Percentiles rank a stretch among this genome's conserved stretches.
These are phyloP conservation scores for Colletotrichum acutatum DNA, from an alignment of 2,329 filamentous ascomycete species.

Conservation along the genomic window DNA sequence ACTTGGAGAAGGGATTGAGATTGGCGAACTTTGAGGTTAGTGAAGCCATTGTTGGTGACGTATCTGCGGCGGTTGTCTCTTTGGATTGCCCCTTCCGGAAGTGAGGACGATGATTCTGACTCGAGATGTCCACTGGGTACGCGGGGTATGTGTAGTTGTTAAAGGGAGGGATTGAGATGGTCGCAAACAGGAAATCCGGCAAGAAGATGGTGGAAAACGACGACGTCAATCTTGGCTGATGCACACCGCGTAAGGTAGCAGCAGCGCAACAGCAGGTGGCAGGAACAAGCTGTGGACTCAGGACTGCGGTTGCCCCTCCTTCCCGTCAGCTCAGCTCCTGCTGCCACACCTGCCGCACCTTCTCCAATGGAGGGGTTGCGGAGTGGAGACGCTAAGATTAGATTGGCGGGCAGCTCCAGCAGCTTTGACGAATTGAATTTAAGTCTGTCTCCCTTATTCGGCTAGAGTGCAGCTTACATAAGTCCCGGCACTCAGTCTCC, in stretches of 20 bases:
- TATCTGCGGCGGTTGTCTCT: background rate
- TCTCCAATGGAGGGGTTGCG: constrained; percentile 12
- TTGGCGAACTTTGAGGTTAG: constrained; percentile 42
- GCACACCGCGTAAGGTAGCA: constrained; percentile 29
- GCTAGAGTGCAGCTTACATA: background rate
- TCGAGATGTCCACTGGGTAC: background rate
- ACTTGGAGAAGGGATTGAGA: constrained; percentile 52
- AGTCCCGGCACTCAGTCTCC: background rate
- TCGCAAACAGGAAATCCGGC: background rate
- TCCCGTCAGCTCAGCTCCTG: background rate
- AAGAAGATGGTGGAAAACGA: constrained; percentile 2
- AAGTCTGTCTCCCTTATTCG: background rate
- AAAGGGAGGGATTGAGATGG: background rate
- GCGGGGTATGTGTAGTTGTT: background rate
- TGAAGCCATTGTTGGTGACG: constrained; percentile 11
- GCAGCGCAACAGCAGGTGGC: background rate
- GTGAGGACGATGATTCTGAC: background rate
- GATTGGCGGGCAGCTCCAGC: background rate
- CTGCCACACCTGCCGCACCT: background rate
- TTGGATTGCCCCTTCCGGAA: background rate
- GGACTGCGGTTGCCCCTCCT: background rate
- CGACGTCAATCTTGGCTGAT: constrained; percentile 34
- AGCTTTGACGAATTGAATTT: background rate
- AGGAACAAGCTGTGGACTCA: background rate
- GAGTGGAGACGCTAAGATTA: background rate